These are phyloP conservation scores for Starmerella bacillaris DNA, from an alignment of 805 yeast genomes.

Conservation along the genomic window DNA sequence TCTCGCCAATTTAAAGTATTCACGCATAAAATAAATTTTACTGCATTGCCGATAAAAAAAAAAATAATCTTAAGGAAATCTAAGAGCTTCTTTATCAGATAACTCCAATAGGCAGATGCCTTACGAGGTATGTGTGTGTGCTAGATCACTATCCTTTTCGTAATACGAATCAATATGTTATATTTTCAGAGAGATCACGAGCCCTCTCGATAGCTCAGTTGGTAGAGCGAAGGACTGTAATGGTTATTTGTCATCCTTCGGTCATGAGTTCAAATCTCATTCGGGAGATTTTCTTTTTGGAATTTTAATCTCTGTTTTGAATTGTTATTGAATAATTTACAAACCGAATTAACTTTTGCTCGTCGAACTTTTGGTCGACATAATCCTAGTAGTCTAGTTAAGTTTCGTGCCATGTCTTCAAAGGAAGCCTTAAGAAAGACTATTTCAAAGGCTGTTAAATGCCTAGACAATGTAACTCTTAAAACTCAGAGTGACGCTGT, in stretches of 20 bases:
- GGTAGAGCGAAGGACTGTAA: slow-evolving; percentile 19
- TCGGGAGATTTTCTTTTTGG: slow-evolving; percentile 13
- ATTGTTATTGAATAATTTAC: neutral
- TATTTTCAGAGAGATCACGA: neutral
- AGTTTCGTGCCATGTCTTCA: slow-evolving; percentile 1
- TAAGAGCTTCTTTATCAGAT: no score
- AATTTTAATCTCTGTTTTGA: neutral
- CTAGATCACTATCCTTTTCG: no score
- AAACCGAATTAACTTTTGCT: no score
- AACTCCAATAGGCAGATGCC: no score
- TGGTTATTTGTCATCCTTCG: slow-evolving; percentile 17
- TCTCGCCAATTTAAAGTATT: no score
- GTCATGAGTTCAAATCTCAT: slow-evolving; percentile 19
- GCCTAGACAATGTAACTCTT: slow-evolving; percentile 4
- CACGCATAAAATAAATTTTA: no score
- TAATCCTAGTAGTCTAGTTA: neutral
- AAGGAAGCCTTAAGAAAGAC: slow-evolving; percentile 12
- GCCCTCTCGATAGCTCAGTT: slow-evolving; percentile 15
- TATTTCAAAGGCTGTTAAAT: slow-evolving; percentile 4
- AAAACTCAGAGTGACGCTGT: slow-evolving; percentile 9
- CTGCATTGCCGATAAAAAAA: no score
- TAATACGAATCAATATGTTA: no score
- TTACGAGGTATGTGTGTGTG: no score
- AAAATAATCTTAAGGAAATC: no score
- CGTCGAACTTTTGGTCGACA: no score